Percentiles rank a stretch among this genome's conserved stretches.
Evolutionary conservation across 2,329 filamentous ascomycete species (phyloP).

Genomic region (Colletotrichum sublineola): DNA sequence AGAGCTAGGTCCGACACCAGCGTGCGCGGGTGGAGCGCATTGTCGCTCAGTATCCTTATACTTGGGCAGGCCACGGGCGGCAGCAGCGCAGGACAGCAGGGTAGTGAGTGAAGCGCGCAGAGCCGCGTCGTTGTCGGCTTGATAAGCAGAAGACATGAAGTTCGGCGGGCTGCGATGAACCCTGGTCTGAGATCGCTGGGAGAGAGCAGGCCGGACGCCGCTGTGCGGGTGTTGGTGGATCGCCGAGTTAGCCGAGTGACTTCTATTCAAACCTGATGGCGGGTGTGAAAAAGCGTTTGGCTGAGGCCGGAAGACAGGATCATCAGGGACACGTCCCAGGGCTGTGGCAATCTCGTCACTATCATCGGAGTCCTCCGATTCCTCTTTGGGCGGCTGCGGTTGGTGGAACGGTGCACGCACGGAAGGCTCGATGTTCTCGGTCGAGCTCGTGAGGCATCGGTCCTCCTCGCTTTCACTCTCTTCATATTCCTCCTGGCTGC

Average conservation of each 20-base stretch:
- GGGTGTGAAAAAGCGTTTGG: slow-evolving; percentile 94
- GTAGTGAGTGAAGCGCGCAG: slow-evolving; percentile 94
- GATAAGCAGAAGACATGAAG: slow-evolving; percentile 80
- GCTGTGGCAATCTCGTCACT: slow-evolving; percentile 87
- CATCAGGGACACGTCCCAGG: slow-evolving; percentile 72
- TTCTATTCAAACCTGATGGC: slow-evolving; percentile 65
- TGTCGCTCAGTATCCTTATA: slow-evolving; percentile 58
- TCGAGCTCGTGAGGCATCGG: slow-evolving; percentile 70
- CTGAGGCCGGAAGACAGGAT: slow-evolving; percentile 80
- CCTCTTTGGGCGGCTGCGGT: slow-evolving; percentile 52
- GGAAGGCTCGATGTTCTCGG: slow-evolving; percentile 61
- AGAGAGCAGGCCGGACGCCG: slow-evolving; percentile 64
- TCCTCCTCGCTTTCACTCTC: slow-evolving; percentile 94
- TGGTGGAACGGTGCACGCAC: slow-evolving; percentile 48
- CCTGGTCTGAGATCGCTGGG: slow-evolving; percentile 62
- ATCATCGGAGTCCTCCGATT: slow-evolving; percentile 62
- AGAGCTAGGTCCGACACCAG: slow-evolving; percentile 59
- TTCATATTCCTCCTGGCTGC: slow-evolving; percentile 94
- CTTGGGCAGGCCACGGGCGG: slow-evolving; percentile 85
- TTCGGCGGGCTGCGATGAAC: slow-evolving; percentile 65
- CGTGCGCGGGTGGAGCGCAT: slow-evolving; percentile 48
- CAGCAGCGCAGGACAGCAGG: slow-evolving; percentile 92
- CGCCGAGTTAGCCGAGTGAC: slow-evolving; percentile 63
- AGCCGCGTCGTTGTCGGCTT: slow-evolving; percentile 92
- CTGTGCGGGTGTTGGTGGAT: slow-evolving; percentile 64